Conservation (phyloP, 306 rosid genomes). For the Trichosanthes truncata region DNA sequence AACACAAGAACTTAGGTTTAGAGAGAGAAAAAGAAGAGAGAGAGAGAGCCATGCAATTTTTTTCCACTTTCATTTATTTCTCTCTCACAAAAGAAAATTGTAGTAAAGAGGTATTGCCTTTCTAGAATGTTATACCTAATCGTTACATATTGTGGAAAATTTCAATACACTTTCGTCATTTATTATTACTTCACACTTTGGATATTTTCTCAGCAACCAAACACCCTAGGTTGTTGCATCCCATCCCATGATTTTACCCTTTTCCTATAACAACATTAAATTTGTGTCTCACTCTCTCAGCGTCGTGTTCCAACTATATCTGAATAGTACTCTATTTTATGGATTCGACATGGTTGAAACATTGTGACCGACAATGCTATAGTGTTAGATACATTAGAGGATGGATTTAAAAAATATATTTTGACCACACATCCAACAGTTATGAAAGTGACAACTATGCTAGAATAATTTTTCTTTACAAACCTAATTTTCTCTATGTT, state of each 20-base stretch:
- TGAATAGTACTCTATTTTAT: background rate
- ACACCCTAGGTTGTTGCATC: conserved; percentile 20
- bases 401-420: background rate
- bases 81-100: background rate
- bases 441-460: too few species aligned
- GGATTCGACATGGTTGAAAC: background rate
- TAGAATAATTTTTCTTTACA: too few species aligned
- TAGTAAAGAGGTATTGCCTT: background rate
- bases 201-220: conserved; percentile 14
- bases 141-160: conserved; percentile 2
- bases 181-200: conserved; percentile 13
- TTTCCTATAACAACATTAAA: background rate
- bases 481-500: too few species aligned
- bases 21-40: background rate
- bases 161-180: conserved; percentile 16
- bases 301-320: background rate
- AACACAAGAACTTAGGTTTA: background rate
- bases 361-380: background rate
- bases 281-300: background rate
- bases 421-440: background rate
- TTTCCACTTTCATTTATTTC: background rate
- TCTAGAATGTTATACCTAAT: background rate
- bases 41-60: background rate
- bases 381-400: background rate
- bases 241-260: conserved; percentile 4